Evolutionary conservation across 192 early-diverging fungal genomes (phyloP).

Genomic region (Cetraspora pellucida): DNA sequence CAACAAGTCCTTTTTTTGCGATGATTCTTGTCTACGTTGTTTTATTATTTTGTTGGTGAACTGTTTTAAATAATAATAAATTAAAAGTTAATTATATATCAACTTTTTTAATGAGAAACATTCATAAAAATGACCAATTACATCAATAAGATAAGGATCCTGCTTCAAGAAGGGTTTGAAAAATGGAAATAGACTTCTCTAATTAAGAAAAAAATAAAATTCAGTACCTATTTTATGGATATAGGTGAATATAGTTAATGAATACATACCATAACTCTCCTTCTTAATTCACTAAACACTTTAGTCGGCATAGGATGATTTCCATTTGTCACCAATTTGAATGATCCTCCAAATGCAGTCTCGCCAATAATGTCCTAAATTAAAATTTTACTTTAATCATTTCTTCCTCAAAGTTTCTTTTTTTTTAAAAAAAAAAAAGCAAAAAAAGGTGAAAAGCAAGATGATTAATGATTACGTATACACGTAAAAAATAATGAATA

Average conservation of each 20-base stretch:
- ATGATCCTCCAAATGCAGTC: conserved; percentile 53
- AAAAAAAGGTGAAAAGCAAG: no score
- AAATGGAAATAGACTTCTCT: conserved; percentile 6
- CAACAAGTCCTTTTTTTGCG: conserved; percentile 39
- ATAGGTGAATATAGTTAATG: no score
- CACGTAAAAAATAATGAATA: no score
- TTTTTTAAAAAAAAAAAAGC: conserved; percentile 35
- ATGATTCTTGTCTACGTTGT: background rate
- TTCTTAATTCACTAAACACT: conserved; percentile 26
- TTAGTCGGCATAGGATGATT: conserved; percentile 50
- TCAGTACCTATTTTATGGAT: no score
- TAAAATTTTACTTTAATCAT: conserved; percentile 4
- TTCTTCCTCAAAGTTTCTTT: conserved; percentile 31
- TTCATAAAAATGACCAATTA: background rate
- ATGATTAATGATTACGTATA: no score
- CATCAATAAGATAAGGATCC: conserved; percentile 7
- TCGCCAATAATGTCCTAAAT: conserved; percentile 57
- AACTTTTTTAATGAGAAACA: background rate
- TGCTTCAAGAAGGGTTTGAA: background rate
- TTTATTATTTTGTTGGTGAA: conserved; percentile 4
- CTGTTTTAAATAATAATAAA: background rate
- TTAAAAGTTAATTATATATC: background rate
- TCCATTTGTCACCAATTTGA: conserved; percentile 51
- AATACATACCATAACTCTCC: conserved; percentile 12
- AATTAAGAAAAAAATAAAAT: no score